These are phyloP conservation scores for Rubia peregrina DNA, from an alignment of 305 asterid genomes.

Conservation along the genomic window DNA sequence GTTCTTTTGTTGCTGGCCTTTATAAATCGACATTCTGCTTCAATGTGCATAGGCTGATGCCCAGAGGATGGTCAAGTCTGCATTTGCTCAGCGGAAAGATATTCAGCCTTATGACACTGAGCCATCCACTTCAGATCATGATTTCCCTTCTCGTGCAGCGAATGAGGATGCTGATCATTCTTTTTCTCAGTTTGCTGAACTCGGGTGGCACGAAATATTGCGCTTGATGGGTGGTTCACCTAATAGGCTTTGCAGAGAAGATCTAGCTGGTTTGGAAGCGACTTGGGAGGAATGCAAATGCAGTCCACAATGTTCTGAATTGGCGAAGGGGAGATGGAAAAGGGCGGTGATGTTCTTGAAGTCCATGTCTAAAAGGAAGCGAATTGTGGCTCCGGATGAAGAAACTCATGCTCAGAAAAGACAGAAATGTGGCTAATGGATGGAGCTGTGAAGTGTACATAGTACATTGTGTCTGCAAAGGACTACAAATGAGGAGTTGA, in stretches of 20 bases:
- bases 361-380: background rate
- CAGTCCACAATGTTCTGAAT: background rate
- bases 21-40: conserved; percentile 1
- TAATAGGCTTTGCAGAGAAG: too few species aligned
- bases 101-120: background rate
- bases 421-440: background rate
- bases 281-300: background rate
- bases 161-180: too few species aligned
- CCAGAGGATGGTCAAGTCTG: conserved; percentile 8
- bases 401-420: conserved; percentile 4
- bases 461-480: too few species aligned
- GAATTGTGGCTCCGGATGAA: background rate
- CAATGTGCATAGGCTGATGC: conserved; percentile 10
- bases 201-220: too few species aligned
- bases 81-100: conserved; percentile 1
- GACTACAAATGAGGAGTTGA: background rate
- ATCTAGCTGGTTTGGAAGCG: too few species aligned
- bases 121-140: background rate
- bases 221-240: background rate
- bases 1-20: background rate
- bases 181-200: too few species aligned
- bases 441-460: background rate
- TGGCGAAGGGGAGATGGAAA: conserved; percentile 9
- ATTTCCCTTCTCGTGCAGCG: too few species aligned
- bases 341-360: background rate